These are phyloP conservation scores for Metschnikowia baotianmanensis DNA, from an alignment of 805 yeast genomes.

Conservation along the genomic window DNA sequence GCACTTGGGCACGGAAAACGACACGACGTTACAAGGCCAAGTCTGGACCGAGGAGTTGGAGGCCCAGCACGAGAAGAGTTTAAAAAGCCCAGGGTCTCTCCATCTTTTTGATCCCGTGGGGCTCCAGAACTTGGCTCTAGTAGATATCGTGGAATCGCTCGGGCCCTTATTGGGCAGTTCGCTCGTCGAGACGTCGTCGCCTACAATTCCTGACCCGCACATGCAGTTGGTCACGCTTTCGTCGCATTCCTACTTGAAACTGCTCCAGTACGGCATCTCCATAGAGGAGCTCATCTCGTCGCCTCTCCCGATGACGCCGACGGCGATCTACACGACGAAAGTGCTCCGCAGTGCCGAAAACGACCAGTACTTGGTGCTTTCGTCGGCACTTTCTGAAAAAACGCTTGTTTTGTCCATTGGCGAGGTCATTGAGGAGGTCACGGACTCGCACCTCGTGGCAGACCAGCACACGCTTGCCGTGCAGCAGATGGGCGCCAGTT, in stretches of 20 bases:
- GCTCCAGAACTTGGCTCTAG: slow-evolving; percentile 57
- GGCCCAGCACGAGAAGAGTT: not conserved
- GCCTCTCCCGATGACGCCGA: slow-evolving; percentile 66
- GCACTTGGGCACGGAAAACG: slow-evolving; percentile 59
- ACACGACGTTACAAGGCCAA: slow-evolving; percentile 16
- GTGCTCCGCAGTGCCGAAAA: slow-evolving; percentile 39
- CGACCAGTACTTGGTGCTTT: slow-evolving; percentile 65
- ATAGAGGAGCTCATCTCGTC: slow-evolving; percentile 67
- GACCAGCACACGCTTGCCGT: slow-evolving; percentile 64
- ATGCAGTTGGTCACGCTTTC: slow-evolving; percentile 28
- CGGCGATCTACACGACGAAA: slow-evolving; percentile 63
- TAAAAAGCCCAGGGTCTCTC: too few species aligned
- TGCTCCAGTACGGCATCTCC: slow-evolving; percentile 56
- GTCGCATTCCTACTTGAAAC: slow-evolving; percentile 46
- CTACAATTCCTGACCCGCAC: slow-evolving; percentile 18
- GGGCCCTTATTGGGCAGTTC: slow-evolving; percentile 48
- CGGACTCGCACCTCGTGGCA: slow-evolving; percentile 58
- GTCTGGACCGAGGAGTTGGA: slow-evolving; percentile 6
- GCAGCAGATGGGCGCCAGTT: slow-evolving; percentile 59
- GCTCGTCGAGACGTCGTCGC: slow-evolving; percentile 18
- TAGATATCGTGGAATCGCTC: slow-evolving; percentile 47
- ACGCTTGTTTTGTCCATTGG: slow-evolving; percentile 77
- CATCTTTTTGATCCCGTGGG: slow-evolving; percentile 31
- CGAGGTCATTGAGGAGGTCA: slow-evolving; percentile 74
- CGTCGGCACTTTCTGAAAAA: slow-evolving; percentile 53